phyloP scores from a whole-genome alignment of 2,329 filamentous ascomycete species.

The Ascochyta pisi region DNA sequence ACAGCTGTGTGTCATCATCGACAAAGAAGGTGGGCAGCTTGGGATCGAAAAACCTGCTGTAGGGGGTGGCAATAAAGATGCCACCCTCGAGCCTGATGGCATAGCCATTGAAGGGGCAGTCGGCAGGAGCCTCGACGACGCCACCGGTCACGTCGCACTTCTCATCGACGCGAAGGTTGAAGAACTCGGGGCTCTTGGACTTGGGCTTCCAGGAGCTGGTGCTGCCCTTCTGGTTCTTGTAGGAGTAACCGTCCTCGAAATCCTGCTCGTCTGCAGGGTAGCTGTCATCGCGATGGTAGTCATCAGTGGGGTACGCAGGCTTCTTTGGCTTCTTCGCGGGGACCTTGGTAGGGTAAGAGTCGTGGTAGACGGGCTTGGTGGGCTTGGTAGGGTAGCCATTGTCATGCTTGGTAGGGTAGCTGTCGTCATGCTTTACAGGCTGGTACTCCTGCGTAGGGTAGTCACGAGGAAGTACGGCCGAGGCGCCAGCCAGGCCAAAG shows the following conservation, averaged over 20 bases:
- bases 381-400: not conserved
- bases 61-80: constrained; percentile 38
- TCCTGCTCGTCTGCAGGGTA: constrained; percentile 5
- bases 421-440: not conserved
- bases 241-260: constrained; percentile 5
- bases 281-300: not conserved
- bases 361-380: not conserved
- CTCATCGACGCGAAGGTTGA: constrained; percentile 34
- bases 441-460: constrained; percentile 2
- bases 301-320: not conserved
- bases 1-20: constrained; percentile 36
- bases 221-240: constrained; percentile 2
- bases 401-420: not conserved
- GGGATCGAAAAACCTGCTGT: constrained; percentile 38
- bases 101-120: constrained; percentile 27
- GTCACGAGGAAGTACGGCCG: constrained; percentile 17
- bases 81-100: constrained; percentile 35
- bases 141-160: constrained; percentile 10
- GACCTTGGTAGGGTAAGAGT: not conserved
- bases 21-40: constrained; percentile 40
- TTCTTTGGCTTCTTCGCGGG: not conserved
- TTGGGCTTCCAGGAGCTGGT: constrained; percentile 30
- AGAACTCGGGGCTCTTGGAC: constrained; percentile 32
- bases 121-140: not conserved
- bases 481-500: constrained; percentile 29